These are phyloP conservation scores for Zasmidium cellare DNA, from an alignment of 2,329 filamentous ascomycete species.

Conservation along the genomic window DNA sequence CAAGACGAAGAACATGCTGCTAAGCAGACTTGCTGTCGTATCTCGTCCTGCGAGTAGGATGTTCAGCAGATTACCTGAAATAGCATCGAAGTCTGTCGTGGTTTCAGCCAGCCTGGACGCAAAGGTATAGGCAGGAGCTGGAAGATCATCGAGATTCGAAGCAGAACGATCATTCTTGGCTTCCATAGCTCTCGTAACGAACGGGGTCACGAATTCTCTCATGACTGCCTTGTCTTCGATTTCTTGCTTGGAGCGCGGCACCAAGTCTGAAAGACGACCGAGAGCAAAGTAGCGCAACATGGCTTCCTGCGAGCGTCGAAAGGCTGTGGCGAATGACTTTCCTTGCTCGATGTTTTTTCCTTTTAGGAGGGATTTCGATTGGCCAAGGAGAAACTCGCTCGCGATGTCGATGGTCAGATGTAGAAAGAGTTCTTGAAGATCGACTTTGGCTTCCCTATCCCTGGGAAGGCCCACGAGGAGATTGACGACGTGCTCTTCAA, in stretches of 20 bases:
- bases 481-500: slow-evolving; percentile 58
- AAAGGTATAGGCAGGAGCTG: slow-evolving; percentile 55
- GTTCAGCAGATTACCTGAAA: slow-evolving; percentile 45
- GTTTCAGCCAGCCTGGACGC: slow-evolving; percentile 57
- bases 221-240: neutral
- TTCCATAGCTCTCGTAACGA: slow-evolving; percentile 17
- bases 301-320: slow-evolving; percentile 8
- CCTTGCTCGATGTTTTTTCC: slow-evolving; percentile 11
- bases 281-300: slow-evolving; percentile 8
- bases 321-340: slow-evolving; percentile 12
- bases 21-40: slow-evolving; percentile 51
- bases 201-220: neutral
- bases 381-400: slow-evolving; percentile 66
- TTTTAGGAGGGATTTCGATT: slow-evolving; percentile 20
- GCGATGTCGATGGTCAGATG: slow-evolving; percentile 65
- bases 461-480: slow-evolving; percentile 58
- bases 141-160: too few relatives aligned
- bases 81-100: slow-evolving; percentile 38
- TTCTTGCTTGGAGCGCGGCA: neutral
- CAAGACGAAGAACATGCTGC: slow-evolving; percentile 38
- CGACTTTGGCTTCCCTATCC: slow-evolving; percentile 52
- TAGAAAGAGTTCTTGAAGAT: slow-evolving; percentile 64
- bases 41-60: slow-evolving; percentile 55
- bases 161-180: too few relatives aligned
- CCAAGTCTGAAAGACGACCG: neutral